A percentile compares a stretch with the other conserved stretches of the same genome.
Conservation (phyloP, 176 grass and related monocot genomes). For the Otatea glauca region DNA sequence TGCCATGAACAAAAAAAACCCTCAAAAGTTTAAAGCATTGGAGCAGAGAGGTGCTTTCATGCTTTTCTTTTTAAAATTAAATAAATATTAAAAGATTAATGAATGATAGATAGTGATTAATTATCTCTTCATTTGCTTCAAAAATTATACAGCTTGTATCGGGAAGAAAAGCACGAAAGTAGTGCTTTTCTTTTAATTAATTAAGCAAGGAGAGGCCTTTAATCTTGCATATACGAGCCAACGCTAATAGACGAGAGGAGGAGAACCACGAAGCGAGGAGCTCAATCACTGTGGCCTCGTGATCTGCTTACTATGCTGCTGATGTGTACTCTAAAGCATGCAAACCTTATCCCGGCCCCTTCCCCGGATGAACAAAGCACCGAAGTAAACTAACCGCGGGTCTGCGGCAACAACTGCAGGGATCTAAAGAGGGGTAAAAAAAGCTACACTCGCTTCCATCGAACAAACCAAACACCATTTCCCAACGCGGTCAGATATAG, state of each 20-base stretch:
- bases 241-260: slow-evolving; percentile 34
- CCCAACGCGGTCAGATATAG: slow-evolving; percentile 42
- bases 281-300: slow-evolving; percentile 29
- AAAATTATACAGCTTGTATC: too few species aligned
- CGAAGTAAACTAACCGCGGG: neutral
- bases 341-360: slow-evolving; percentile 32
- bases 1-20: neutral
- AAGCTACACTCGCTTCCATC: neutral
- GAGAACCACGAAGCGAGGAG: slow-evolving; percentile 31
- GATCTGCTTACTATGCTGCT: slow-evolving; percentile 24
- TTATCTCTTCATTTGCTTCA: too few species aligned
- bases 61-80: too few species aligned
- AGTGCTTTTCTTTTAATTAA: neutral
- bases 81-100: too few species aligned
- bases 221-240: slow-evolving; percentile 13
- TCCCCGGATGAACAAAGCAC: slow-evolving; percentile 30
- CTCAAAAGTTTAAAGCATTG: neutral
- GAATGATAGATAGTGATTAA: too few species aligned
- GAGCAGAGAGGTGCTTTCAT: too few species aligned
- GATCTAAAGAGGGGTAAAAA: slow-evolving; percentile 28
- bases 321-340: slow-evolving; percentile 31
- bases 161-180: too few species aligned
- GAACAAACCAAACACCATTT: slow-evolving; percentile 40
- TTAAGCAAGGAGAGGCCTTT: neutral
- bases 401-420: slow-evolving; percentile 26